A percentile compares a stretch with the other conserved stretches of the same genome.
These are phyloP conservation scores for Colletotrichum lini DNA, from an alignment of 2,329 filamentous ascomycete genomes.

Conservation along the genomic window DNA sequence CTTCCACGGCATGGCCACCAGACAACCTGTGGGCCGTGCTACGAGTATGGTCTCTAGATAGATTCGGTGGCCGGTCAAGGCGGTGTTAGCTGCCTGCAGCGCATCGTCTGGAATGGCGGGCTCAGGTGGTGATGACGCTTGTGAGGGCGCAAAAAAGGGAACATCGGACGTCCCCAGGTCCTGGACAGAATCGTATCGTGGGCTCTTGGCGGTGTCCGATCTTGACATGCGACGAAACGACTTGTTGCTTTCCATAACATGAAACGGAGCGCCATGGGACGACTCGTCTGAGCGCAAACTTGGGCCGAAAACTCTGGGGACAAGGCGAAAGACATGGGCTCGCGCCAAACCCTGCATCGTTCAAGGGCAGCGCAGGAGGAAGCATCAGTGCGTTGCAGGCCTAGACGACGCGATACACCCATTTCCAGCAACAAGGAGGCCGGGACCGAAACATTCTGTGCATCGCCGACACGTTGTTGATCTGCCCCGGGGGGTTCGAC, in stretches of 20 bases:
- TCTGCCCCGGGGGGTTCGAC: neutral
- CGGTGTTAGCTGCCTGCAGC: neutral
- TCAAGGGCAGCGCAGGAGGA: neutral
- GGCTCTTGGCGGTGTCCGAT: constrained; percentile 29
- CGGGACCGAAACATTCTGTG: neutral
- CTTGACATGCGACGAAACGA: constrained; percentile 35
- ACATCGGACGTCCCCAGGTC: neutral
- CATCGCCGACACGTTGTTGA: constrained; percentile 1
- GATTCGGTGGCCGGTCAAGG: too few species aligned
- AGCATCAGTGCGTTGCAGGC: constrained; percentile 2
- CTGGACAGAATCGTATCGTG: neutral
- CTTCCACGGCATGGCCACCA: constrained; percentile 9
- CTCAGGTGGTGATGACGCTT: neutral
- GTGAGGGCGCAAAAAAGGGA: neutral
- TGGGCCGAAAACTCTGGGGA: constrained; percentile 7
- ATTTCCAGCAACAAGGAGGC: neutral
- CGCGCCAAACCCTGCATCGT: constrained; percentile 11
- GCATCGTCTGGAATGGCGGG: neutral
- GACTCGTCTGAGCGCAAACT: constrained; percentile 29
- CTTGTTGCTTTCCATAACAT: constrained; percentile 14
- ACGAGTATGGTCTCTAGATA: neutral
- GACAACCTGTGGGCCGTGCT: constrained; percentile 10
- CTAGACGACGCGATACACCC: neutral
- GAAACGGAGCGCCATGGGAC: constrained; percentile 27
- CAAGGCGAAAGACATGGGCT: constrained; percentile 2